Percentiles rank a stretch among this genome's conserved stretches.
Conservation (phyloP, 2,329 filamentous ascomycete species). For the Epichloe uncinata region DNA sequence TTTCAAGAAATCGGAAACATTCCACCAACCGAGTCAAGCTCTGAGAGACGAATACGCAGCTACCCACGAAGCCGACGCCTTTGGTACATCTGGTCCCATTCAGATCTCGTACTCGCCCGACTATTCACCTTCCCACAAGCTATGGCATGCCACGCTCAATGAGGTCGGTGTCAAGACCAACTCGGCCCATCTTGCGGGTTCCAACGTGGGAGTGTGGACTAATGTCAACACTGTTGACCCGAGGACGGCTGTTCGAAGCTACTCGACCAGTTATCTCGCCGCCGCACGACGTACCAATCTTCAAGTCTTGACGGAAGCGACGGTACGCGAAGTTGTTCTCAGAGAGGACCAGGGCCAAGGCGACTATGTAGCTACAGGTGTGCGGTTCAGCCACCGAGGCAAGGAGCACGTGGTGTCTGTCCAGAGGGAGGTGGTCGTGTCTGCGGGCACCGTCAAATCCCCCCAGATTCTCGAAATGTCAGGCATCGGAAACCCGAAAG, state of each 20-base stretch:
- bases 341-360: conserved; percentile 9
- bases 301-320: conserved; percentile 19
- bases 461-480: conserved; percentile 48
- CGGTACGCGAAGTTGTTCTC: conserved; percentile 15
- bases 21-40: conserved; percentile 25
- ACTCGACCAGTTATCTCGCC: conserved; percentile 29
- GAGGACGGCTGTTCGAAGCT: conserved; percentile 32
- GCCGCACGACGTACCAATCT: conserved; percentile 30
- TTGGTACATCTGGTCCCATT: conserved; percentile 33
- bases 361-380: conserved; percentile 16
- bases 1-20: conserved; percentile 36
- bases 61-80: conserved; percentile 23
- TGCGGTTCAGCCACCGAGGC: conserved; percentile 24
- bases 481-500: conserved; percentile 35
- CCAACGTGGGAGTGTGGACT: conserved; percentile 35
- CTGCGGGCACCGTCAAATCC: conserved; percentile 42
- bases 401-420: conserved; percentile 22
- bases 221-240: conserved; percentile 36
- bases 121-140: conserved; percentile 26
- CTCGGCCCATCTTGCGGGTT: conserved; percentile 34
- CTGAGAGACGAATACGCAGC: conserved; percentile 22
- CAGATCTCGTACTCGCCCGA: conserved; percentile 31
- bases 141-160: conserved; percentile 35
- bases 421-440: conserved; percentile 41
- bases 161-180: conserved; percentile 26